Evolutionary conservation across 2,329 filamentous ascomycete species (phyloP).

Genomic region (Hypomyces rosellus): DNA sequence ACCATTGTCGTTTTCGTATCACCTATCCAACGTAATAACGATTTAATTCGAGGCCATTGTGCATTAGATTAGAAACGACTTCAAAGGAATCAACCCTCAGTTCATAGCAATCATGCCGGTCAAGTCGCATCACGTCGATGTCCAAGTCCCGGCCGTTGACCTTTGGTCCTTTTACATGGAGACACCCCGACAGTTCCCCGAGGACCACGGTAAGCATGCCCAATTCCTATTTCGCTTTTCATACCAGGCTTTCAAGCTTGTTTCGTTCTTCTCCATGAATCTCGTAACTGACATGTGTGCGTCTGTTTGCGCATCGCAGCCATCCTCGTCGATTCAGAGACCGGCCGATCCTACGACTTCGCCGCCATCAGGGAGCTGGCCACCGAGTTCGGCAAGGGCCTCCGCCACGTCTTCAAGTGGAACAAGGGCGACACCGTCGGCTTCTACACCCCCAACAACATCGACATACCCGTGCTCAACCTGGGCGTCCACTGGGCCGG

Average conservation of each 20-base stretch:
- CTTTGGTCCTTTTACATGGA: constrained; percentile 77
- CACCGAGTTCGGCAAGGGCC: constrained; percentile 70
- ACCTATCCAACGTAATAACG: too few relatives aligned
- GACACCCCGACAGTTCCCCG: constrained; percentile 58
- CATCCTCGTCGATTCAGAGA: constrained; percentile 71
- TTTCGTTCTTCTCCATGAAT: not conserved
- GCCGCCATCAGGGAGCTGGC: constrained; percentile 59
- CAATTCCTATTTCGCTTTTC: not conserved
- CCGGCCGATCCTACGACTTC: constrained; percentile 63
- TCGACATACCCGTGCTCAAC: constrained; percentile 72
- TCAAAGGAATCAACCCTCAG: not conserved
- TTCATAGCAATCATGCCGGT: constrained; percentile 57
- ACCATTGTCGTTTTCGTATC: too few relatives aligned
- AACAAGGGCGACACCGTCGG: constrained; percentile 76
- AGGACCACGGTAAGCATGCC: constrained; percentile 59
- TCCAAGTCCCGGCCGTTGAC: constrained; percentile 69
- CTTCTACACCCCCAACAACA: constrained; percentile 78
- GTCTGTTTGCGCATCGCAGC: constrained; percentile 39
- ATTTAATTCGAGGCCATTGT: too few relatives aligned
- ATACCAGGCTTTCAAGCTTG: not conserved
- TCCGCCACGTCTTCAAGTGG: constrained; percentile 71
- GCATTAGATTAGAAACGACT: too few relatives aligned
- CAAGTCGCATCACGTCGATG: constrained; percentile 55
- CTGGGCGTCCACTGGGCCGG: constrained; percentile 82
- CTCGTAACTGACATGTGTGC: not conserved